Base-by-base conservation (phyloP, 768 basidiomycete species). In the Chalciporus piperatus region DNA sequence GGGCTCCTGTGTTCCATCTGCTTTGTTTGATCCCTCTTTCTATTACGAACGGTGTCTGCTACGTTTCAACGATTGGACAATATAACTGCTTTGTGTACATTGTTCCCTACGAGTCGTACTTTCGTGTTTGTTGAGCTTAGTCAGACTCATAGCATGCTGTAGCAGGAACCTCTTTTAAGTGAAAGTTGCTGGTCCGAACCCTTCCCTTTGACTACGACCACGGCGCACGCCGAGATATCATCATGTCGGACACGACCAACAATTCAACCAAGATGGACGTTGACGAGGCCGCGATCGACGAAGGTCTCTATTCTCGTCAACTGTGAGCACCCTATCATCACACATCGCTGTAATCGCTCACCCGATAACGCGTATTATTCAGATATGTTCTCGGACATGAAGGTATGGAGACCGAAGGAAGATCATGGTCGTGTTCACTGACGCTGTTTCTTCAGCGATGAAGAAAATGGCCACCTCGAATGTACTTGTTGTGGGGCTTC, bases 401-500 rank as follows among this genome's bases (percentile, higher is more conserved):
- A 81, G 95, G 95, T 92, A 48, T 41, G 47, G 12, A 25, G 4
- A 10, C 19, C 33, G 12, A 45, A 25, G 41, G 28, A n/a, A 23
- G 28, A 23, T 25, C 41, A 16, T 30, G 45, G 20, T 19, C n/a
- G 45, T 20, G 3, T 14, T 61, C 20, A 41, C 56, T 70, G 45
- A 73, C 28, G 9, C 19, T 27, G n/a, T 41, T 23, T 41, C n/a
- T 11, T 8, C 59, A 98, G 96, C 96, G 41, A 98, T 98, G 97
- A 97, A 97, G 79, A 87, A 86, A 65, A 98, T 99, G 97, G 96
- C 97, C 7, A 77, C 82, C 14, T 98, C 95, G 33, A 97, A 97
- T 65, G 89, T 98, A 38, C 81, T 99, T 56, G 84, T 99, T 56
- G 85, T 97, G 41, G 97, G 97, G 10, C 72, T 93, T 65, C 86